phyloP scores from a whole-genome alignment of 768 basidiomycete genomes.

The Strobilomyces dryophilus region DNA sequence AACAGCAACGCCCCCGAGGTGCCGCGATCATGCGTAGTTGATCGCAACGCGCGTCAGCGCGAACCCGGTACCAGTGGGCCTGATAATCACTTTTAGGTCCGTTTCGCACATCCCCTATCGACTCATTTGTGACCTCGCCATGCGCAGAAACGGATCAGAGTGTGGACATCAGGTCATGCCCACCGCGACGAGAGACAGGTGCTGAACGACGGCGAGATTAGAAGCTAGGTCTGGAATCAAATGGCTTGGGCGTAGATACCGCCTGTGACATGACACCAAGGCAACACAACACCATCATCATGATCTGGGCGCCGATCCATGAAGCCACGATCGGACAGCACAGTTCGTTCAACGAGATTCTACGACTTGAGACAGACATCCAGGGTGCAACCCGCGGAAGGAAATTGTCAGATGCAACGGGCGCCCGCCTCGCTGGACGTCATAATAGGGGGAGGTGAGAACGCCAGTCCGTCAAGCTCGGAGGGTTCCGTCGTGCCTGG shows the following conservation, averaged over 20 bases:
- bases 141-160: not conserved
- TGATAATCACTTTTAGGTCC: not conserved
- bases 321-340: not conserved
- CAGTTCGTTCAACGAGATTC: not conserved
- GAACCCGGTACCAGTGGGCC: too few species aligned
- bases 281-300: not conserved
- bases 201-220: not conserved
- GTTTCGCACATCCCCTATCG: not conserved
- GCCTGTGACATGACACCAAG: not conserved
- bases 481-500: not conserved
- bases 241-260: not conserved
- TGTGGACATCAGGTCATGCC: not conserved
- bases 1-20: not conserved
- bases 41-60: not conserved
- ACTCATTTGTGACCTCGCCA: not conserved
- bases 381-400: not conserved
- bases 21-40: not conserved
- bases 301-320: constrained; percentile 2
- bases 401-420: not conserved
- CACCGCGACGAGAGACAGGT: not conserved
- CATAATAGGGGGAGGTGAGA: not conserved
- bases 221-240: not conserved
- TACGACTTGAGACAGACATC: constrained; percentile 7
- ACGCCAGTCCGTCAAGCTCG: constrained; percentile 14
- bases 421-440: not conserved